Evolutionary conservation across 306 rosid species (phyloP).

Genomic region (Medicago truncatula): MtrunA17r5.0-ANR NC_053044.1:8893001-8893500

Average conservation of each 20-base stretch:
- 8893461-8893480: no score
- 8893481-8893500: no score
- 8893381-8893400: no score
- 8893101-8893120: slow-evolving; percentile 44
- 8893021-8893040: slow-evolving; percentile 71
- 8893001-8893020: slow-evolving; percentile 81
- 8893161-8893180: slow-evolving; percentile 20
- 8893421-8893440: no score
- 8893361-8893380: no score
- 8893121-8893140: not conserved
- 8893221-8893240: slow-evolving; percentile 6
- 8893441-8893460: no score
- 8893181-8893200: slow-evolving; percentile 9
- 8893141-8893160: slow-evolving; percentile 27
- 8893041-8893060: slow-evolving; percentile 82
- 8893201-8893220: slow-evolving; percentile 12
- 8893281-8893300: not conserved
- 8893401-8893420: no score
- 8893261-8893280: not conserved
- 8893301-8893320: not conserved
- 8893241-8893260: slow-evolving; percentile 25
- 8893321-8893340: no score
- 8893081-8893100: slow-evolving; percentile 69
- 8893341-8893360: no score
- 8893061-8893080: slow-evolving; percentile 82